Base-by-base conservation (phyloP, 768 basidiomycete genomes). In the Cystobasidium ongulense region DNA sequence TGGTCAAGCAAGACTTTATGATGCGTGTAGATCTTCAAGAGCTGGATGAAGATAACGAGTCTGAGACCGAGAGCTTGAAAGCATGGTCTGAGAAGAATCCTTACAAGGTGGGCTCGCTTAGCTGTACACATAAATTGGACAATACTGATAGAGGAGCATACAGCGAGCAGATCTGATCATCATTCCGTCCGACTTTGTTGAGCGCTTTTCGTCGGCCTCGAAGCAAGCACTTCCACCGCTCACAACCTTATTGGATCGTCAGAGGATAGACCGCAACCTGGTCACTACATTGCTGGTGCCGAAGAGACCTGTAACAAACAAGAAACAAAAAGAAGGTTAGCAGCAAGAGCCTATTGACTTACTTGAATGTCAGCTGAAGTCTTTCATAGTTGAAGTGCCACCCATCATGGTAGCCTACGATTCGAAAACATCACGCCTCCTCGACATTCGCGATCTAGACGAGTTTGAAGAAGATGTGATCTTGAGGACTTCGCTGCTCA, bases 391-490 rank as follows among this genome's bases (percentile, higher is more conserved):
- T 18, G 68, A 54, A 52, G 38, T 27, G 10, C 52, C 54, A 38
- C 68, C 68, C 4, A 29, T 71, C 46, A 54, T 71, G 53, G 54
- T 71, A 3, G 68, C 68, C 8, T 71, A 57, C 36, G 54, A 59
- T 27, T 3, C 53, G 17, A 54, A 59, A 27, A 31, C 68, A 23
- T 71, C 68, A 8, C 50, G 46, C 13, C 68, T 71, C 53, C 68
- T 71, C 29, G 68, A 71, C 36, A 21, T 71, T 4, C 68, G 68
- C 15, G 68, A 71, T 29, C 18, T 71, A 29, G 68, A 71, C 33
- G 68, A 71, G 39, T 71, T 71, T 27, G 68, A 71, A 36, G 68
- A 71, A 7, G 54, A 71, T 43, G 68, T 71, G 33, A 18, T 36
- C 8, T 17, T 71, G 21, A 53, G 68, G 21, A 57, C 29, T 15